Evolutionary conservation across 2,329 filamentous ascomycete species (phyloP), one percentile per base, ranked within the genome.

Genomic region (Neocucurbitaria cava): DNA sequence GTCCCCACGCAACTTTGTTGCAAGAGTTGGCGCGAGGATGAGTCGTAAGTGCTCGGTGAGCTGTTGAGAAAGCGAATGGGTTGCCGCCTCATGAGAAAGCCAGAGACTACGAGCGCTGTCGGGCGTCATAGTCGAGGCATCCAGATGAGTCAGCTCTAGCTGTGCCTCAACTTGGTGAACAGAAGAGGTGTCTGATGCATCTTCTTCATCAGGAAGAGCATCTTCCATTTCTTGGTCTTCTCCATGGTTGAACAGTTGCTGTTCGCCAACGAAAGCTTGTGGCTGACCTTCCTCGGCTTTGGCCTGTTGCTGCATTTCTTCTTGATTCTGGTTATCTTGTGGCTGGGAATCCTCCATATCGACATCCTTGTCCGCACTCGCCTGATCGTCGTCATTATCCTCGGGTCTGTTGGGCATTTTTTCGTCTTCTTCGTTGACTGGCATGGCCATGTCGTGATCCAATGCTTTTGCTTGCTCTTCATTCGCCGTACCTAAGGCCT

Each of bases 21-120:
- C 93, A 48, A 96, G 88, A 0, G 94, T 98, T 0, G 96, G 95
- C 0, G 91, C 91, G 35, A 99, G 88, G 68, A 99, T 98, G 13
- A 99, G 87, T 23, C 95, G 92, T 17, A 99, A 88, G 71, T 98
- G 95, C 61, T 96, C 95, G 1, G 94, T 96, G 13, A 99, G 83
- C 1, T 92, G 89, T 52, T 96, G 85, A 0, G 95, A 96, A 52
- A 97, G 88, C 43, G 89, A 84, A 61, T 95, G 92, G 0, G 95
- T 98, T 50, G 88, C 85, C 56, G 84, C 83, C 76, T 98, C 93
- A 77, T 96, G 95, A 53, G 88, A 83, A 9, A 87, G 85, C 95
- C 96, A 99, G 66, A 94, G 86, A 47, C 86, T 82, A 55, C 92
- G 86, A 23, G 93, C 87, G 58, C 85, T 82, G 23, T 82, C 78